Conservation (phyloP, 352 stramenopile genomes). For the Achlya hypogyna region DNA sequence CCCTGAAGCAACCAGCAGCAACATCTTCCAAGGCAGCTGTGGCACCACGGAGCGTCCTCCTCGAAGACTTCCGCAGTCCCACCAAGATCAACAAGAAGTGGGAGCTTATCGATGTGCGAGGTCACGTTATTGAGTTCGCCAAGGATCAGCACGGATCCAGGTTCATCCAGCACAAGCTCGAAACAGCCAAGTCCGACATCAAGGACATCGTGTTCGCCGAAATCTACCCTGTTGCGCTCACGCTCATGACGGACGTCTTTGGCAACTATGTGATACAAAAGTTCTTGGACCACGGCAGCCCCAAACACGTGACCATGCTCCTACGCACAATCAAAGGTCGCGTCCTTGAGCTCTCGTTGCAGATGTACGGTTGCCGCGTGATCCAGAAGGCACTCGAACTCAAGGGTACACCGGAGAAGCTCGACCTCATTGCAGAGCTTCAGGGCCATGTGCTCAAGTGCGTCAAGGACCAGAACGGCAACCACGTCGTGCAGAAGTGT, state of each 20-base stretch:
- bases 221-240: slow-evolving; percentile 64
- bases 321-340: slow-evolving; percentile 85
- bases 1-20: slow-evolving; percentile 31
- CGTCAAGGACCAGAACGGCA: slow-evolving; percentile 97
- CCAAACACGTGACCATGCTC: slow-evolving; percentile 81
- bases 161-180: slow-evolving; percentile 85
- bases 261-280: slow-evolving; percentile 99
- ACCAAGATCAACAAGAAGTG: slow-evolving; percentile 66
- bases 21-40: slow-evolving; percentile 48
- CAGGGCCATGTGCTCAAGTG: slow-evolving; percentile 83
- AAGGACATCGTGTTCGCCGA: slow-evolving; percentile 76
- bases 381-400: slow-evolving; percentile 91
- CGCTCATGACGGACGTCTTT: slow-evolving; percentile 93
- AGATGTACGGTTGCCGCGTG: slow-evolving; percentile 95
- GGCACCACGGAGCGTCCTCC: slow-evolving; percentile 56
- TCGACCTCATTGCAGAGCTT: slow-evolving; percentile 70
- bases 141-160: slow-evolving; percentile 77
- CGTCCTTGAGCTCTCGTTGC: slow-evolving; percentile 91
- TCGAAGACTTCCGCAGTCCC: slow-evolving; percentile 70
- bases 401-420: slow-evolving; percentile 57
- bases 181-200: slow-evolving; percentile 63
- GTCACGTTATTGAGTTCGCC: slow-evolving; percentile 78
- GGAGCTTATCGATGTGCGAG: slow-evolving; percentile 69
- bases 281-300: slow-evolving; percentile 90
- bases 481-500: slow-evolving; percentile 99